Evolutionary conservation across 2,329 filamentous ascomycete species (phyloP).

Genomic region (Curvularia hawaiiensis): DNA sequence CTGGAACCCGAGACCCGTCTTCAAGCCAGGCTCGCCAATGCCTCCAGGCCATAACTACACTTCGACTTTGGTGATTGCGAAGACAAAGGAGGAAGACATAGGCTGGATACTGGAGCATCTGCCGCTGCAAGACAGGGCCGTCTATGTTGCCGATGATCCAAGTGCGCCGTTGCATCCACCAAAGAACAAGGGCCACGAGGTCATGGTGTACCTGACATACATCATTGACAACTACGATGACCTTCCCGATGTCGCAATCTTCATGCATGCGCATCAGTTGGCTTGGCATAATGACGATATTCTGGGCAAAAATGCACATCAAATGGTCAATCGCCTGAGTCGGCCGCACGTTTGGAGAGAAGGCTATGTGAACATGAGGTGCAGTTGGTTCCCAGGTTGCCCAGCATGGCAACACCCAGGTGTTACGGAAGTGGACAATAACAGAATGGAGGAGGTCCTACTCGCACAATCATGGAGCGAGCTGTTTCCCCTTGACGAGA

Average conservation of each 20-base stretch:
- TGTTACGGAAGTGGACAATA: constrained; percentile 43
- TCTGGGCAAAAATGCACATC: constrained; percentile 50
- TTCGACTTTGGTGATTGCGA: constrained; percentile 60
- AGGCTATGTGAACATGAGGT: constrained; percentile 62
- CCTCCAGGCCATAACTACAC: constrained; percentile 58
- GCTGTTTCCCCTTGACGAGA: constrained; percentile 54
- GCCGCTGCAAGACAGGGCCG: constrained; percentile 52
- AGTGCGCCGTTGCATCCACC: constrained; percentile 56
- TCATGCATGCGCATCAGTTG: constrained; percentile 65
- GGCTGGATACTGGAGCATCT: constrained; percentile 61
- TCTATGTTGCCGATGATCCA: constrained; percentile 61
- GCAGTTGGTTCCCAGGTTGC: constrained; percentile 61
- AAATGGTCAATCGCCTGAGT: constrained; percentile 53
- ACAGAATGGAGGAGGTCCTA: constrained; percentile 53
- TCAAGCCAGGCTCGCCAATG: constrained; percentile 39
- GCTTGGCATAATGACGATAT: constrained; percentile 65
- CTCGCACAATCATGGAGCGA: constrained; percentile 54
- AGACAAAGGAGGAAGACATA: constrained; percentile 57
- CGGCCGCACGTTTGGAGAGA: constrained; percentile 54
- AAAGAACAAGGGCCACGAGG: constrained; percentile 66
- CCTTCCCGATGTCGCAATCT: constrained; percentile 63
- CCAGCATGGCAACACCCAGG: constrained; percentile 60
- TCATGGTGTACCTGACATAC: constrained; percentile 66
- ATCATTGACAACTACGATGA: constrained; percentile 66
- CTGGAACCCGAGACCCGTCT: constrained; percentile 47